phyloP scores from a whole-genome alignment of 345 rosid genomes.

The Microthlaspi erraticum region DNA sequence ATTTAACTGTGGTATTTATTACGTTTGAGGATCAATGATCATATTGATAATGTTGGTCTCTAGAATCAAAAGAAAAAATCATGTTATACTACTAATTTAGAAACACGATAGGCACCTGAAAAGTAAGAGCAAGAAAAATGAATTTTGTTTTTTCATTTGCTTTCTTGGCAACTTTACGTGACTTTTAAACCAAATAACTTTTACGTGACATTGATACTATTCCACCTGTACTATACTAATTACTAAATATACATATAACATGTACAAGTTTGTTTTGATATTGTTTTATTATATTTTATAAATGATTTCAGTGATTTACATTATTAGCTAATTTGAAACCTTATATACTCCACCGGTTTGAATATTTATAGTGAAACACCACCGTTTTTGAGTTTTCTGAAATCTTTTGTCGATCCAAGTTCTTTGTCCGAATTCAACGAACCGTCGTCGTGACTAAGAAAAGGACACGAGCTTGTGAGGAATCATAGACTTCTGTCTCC shows the following conservation, averaged over 20 bases:
- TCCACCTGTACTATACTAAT: slow-evolving; percentile 13
- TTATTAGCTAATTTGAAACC: neutral
- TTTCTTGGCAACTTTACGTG: slow-evolving; percentile 29
- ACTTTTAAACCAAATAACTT: slow-evolving; percentile 18
- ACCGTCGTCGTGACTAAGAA: slow-evolving; percentile 26
- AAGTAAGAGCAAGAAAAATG: slow-evolving; percentile 21
- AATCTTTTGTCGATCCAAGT: neutral
- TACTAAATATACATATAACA: too few relatives aligned
- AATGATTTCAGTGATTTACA: neutral
- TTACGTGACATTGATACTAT: slow-evolving; percentile 35
- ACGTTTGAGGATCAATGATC: slow-evolving; percentile 14
- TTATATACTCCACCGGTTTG: neutral
- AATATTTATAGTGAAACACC: neutral
- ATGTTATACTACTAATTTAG: slow-evolving; percentile 5
- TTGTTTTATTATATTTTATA: too few relatives aligned
- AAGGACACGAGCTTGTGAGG: slow-evolving; percentile 25
- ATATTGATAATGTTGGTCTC: neutral
- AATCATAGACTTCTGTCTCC: slow-evolving; percentile 21
- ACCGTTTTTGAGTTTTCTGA: neutral
- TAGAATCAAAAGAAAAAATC: neutral
- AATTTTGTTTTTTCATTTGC: neutral
- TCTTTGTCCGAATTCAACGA: neutral
- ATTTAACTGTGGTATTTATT: neutral
- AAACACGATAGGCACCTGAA: slow-evolving; percentile 37
- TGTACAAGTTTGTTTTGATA: neutral